Conservation (phyloP, 805 yeast genomes). For the Candida vartiovaarae region DNA sequence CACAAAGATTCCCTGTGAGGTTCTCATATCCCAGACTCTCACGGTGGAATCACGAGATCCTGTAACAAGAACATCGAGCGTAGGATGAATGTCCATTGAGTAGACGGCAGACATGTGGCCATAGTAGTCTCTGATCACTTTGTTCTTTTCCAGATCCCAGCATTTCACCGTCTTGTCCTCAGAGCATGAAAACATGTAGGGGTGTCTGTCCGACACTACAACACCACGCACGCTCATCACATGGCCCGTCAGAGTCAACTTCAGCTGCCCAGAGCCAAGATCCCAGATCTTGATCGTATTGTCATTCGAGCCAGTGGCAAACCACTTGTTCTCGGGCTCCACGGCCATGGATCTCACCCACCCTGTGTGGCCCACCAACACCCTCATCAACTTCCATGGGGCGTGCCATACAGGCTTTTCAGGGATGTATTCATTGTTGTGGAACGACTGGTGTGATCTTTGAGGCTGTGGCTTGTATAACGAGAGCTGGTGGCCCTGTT, state of each 20-base stretch:
- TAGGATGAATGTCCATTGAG: constrained; percentile 80
- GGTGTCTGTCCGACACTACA: constrained; percentile 65
- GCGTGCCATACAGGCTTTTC: constrained; percentile 39
- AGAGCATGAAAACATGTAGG: constrained; percentile 85
- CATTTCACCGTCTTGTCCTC: constrained; percentile 91
- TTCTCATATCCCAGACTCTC: constrained; percentile 90
- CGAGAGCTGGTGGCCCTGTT: constrained; percentile 2
- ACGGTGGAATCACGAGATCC: constrained; percentile 88
- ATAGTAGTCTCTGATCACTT: constrained; percentile 78
- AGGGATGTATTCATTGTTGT: constrained; percentile 13
- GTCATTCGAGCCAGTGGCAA: constrained; percentile 87
- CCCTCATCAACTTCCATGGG: constrained; percentile 66
- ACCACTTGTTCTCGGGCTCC: constrained; percentile 88
- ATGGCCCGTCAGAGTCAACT: constrained; percentile 82
- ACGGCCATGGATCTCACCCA: constrained; percentile 81
- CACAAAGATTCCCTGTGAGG: constrained; percentile 66
- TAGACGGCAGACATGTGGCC: constrained; percentile 93
- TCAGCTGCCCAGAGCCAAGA: constrained; percentile 59
- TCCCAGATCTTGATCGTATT: constrained; percentile 91
- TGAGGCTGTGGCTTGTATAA: constrained; percentile 4
- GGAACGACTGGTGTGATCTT: constrained; percentile 10
- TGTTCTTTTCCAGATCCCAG: constrained; percentile 91
- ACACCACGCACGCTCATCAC: constrained; percentile 81
- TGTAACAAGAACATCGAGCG: constrained; percentile 71
- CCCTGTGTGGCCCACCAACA: constrained; percentile 85